Percentiles rank a stretch among this genome's conserved stretches.
These are phyloP conservation scores for Pestalotiopsis sp. DNA, from an alignment of 2,329 filamentous ascomycete genomes.

Conservation along the genomic window DNA sequence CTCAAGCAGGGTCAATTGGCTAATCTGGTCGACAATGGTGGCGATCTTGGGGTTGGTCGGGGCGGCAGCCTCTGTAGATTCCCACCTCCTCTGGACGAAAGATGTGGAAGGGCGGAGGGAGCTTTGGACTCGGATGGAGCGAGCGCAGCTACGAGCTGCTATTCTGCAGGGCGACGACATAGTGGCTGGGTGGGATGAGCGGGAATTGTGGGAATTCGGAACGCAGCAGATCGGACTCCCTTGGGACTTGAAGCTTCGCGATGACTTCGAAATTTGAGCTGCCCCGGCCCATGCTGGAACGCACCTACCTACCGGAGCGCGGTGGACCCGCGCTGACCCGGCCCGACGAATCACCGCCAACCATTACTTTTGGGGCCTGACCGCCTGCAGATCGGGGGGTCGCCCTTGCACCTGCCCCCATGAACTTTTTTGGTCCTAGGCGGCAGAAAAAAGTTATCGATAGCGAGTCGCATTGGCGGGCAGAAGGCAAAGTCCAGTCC, in stretches of 20 bases:
- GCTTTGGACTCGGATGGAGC: constrained; percentile 57
- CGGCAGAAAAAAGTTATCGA: constrained; percentile 9
- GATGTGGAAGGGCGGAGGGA: constrained; percentile 49
- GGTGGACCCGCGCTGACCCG: neutral
- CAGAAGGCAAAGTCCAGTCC: neutral
- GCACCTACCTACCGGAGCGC: neutral
- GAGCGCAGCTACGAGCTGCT: constrained; percentile 66
- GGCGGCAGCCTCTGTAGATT: constrained; percentile 75
- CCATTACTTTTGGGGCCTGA: constrained; percentile 4
- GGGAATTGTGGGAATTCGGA: constrained; percentile 22
- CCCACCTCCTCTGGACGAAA: constrained; percentile 72
- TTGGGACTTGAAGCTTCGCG: constrained; percentile 14
- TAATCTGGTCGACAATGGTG: constrained; percentile 97
- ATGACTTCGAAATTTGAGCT: constrained; percentile 11
- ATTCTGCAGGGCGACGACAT: constrained; percentile 68
- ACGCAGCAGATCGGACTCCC: constrained; percentile 13
- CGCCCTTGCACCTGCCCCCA: neutral
- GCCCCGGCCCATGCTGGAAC: constrained; percentile 3
- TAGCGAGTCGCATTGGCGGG: constrained; percentile 3
- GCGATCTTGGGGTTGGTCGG: constrained; percentile 86
- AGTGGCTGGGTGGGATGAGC: constrained; percentile 29
- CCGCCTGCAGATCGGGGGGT: neutral
- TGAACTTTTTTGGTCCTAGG: neutral
- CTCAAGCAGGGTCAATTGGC: constrained; percentile 95
- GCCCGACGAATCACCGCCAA: constrained; percentile 9